These are phyloP conservation scores for Huntiella abstrusa DNA, from an alignment of 2,329 filamentous ascomycete species.

Conservation along the genomic window DNA sequence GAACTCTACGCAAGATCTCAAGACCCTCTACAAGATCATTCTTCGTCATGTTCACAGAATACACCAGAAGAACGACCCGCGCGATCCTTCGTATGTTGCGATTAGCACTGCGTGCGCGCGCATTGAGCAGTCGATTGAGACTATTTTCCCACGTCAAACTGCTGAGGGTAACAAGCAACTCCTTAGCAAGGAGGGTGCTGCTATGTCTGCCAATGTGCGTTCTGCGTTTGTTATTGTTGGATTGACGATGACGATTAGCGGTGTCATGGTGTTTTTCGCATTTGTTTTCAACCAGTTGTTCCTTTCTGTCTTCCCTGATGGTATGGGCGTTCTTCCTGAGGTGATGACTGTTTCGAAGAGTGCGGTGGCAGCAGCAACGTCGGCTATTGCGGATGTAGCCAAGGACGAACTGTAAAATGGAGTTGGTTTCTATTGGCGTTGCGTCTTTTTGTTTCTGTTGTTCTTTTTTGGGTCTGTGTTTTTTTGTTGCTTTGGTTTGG, in stretches of 20 bases:
- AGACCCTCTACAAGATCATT: constrained; percentile 66
- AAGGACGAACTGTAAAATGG: constrained; percentile 11
- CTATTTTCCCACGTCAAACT: constrained; percentile 72
- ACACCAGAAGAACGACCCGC: constrained; percentile 82
- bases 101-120: constrained; percentile 75
- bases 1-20: constrained; percentile 79
- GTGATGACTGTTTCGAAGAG: background rate
- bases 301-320: constrained; percentile 7
- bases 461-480: background rate
- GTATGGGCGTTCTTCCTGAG: background rate
- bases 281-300: constrained; percentile 10
- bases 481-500: background rate
- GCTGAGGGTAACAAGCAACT: constrained; percentile 33
- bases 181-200: constrained; percentile 24
- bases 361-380: background rate
- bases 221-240: constrained; percentile 47
- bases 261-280: constrained; percentile 9
- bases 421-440: background rate
- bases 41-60: constrained; percentile 60
- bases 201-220: constrained; percentile 41
- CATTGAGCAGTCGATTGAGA: constrained; percentile 93
- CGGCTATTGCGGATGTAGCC: background rate
- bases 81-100: constrained; percentile 77
- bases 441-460: background rate
- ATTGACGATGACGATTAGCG: constrained; percentile 52